Evolutionary conservation across 306 rosid species (phyloP).

Genomic region (Sophora flavescens): DNA sequence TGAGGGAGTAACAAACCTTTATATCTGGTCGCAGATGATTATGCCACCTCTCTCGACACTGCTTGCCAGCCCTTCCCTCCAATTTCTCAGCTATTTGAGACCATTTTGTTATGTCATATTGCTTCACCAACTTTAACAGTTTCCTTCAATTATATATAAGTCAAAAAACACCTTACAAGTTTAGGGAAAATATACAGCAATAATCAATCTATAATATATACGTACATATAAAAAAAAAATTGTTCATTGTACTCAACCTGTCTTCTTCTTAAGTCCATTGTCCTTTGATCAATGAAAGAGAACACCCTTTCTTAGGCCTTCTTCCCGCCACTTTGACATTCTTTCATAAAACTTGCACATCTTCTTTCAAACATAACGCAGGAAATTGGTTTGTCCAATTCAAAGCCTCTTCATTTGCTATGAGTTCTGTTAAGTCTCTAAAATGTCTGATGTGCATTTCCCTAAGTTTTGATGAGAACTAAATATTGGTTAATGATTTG

Average conservation of each 20-base stretch:
- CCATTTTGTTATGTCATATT: slow-evolving; percentile 85
- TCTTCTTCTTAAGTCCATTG: slow-evolving; percentile 95
- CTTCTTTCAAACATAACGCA: slow-evolving; percentile 34
- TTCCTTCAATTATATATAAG: slow-evolving; percentile 51
- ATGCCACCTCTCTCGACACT: too few species aligned
- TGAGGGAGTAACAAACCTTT: slow-evolving; percentile 58
- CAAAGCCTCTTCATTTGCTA: slow-evolving; percentile 46
- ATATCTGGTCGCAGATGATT: slow-evolving; percentile 96
- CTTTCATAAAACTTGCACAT: slow-evolving; percentile 33
- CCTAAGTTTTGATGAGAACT: too few species aligned
- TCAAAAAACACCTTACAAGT: not conserved
- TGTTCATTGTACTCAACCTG: slow-evolving; percentile 55
- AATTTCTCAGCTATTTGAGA: slow-evolving; percentile 82
- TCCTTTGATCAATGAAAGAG: slow-evolving; percentile 70
- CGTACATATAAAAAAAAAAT: too few species aligned
- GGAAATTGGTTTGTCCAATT: slow-evolving; percentile 48
- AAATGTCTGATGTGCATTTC: too few species aligned
- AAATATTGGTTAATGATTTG: too few species aligned
- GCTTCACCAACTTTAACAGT: slow-evolving; percentile 74
- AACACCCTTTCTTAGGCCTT: slow-evolving; percentile 52
- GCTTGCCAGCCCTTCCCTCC: slow-evolving; percentile 89
- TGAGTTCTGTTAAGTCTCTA: slow-evolving; percentile 17
- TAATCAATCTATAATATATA: too few species aligned
- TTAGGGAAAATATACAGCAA: slow-evolving; percentile 14
- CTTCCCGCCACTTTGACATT: slow-evolving; percentile 46